Evolutionary conservation across 2,329 filamentous ascomycete species (phyloP), one percentile per base, ranked within the genome.

Genomic region (Periglandula ipomoeae): DNA sequence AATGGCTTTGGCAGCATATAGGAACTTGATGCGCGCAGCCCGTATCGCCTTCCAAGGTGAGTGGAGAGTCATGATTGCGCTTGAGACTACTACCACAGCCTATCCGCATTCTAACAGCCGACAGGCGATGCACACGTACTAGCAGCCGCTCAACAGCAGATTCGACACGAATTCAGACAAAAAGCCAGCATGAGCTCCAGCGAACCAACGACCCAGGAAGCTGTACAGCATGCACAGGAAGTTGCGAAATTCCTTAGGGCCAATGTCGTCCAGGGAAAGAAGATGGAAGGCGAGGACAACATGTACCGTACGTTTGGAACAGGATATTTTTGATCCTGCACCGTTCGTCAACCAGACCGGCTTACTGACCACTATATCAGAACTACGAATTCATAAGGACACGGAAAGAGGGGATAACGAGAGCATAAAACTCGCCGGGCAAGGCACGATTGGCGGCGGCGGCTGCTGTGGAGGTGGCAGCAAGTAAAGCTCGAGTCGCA

Each of bases 361-460:
- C 13, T 10, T 37, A 43, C 34, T 49, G 49, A 51, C 52, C 23
- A 26, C 19, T 42, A 3, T 38, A 22, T 37, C 57, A 96, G 89
- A 85, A 63, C 70, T 97, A 50, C 78, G 84, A 46, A 96, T 98
- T 68, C 93, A 97, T 65, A 79, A 95, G 52, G 73, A 95, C 55
- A 98, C 85, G 26, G 91, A 98, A 67, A 77, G 88, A 55, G 89
- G 93, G 47, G 87, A 97, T 68, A 98, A 98, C 62, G 89, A 96
- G 58, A 87, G 84, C 30, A 81, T 96, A 59, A 94, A 90, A 68
- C 72, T 81, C 46, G 75, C 76, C 2, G 73, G 69, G 51, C 64
- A 53, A 2, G 61, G 60, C 35, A 50, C 50, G n/a, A 43, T 53
- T n/a, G 55, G 60, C 7, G 61, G 63, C 19, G 64, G 65, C 11